phyloP scores from a whole-genome alignment of 2,329 filamentous ascomycete genomes.

The Aspergillus pseudoglaucus region DNA sequence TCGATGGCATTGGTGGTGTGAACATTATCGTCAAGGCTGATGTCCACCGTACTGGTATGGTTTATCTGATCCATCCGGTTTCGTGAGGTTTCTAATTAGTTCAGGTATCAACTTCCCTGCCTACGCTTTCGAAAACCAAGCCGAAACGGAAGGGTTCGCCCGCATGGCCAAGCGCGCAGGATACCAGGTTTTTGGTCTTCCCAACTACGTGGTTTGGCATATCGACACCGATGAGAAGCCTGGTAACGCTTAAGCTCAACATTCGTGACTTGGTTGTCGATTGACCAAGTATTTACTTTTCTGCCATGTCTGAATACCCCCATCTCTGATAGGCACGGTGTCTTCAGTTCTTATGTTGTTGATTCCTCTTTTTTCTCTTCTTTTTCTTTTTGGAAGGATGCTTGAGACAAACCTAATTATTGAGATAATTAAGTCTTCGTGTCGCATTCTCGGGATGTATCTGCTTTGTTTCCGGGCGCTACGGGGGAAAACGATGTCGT shows the following conservation, averaged over 20 bases:
- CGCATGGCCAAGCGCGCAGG: constrained; percentile 98
- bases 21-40: constrained; percentile 98
- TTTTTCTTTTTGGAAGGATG: constrained; percentile 12
- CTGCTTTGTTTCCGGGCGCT: constrained; percentile 30
- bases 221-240: constrained; percentile 94
- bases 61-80: neutral
- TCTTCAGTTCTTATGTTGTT: neutral
- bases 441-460: constrained; percentile 25
- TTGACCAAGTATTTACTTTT: constrained; percentile 12
- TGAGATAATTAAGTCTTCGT: constrained; percentile 27
- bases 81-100: constrained; percentile 12
- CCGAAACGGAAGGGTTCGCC: constrained; percentile 96
- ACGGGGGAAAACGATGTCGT: constrained; percentile 24
- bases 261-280: neutral
- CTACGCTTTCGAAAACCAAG: constrained; percentile 97
- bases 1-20: constrained; percentile 94
- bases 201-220: constrained; percentile 98
- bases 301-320: constrained; percentile 8
- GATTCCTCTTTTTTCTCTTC: constrained; percentile 8
- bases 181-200: constrained; percentile 83
- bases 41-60: constrained; percentile 82
- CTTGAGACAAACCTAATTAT: constrained; percentile 26
- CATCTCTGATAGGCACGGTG: constrained; percentile 11
- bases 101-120: constrained; percentile 93
- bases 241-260: constrained; percentile 55